Percentiles rank a stretch among this genome's conserved stretches.
Evolutionary conservation across 1,139 yeast genomes (phyloP).

Genomic region (Taiozyma sp.): DNA sequence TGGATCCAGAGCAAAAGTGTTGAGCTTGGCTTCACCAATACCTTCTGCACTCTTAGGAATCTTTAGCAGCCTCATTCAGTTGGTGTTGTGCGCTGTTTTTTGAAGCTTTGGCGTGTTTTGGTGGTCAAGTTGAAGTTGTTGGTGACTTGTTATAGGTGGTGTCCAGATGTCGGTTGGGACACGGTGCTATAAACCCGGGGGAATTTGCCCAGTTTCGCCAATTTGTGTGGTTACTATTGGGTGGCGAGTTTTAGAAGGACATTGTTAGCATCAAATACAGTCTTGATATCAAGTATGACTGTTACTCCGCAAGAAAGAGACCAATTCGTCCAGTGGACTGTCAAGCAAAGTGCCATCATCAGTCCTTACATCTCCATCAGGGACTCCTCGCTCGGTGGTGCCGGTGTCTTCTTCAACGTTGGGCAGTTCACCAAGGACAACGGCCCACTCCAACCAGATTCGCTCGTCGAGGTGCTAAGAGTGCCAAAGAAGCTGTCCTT

Average conservation of each 20-base stretch:
- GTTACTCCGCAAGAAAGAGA: not conserved
- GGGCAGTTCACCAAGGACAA: slow-evolving; percentile 1
- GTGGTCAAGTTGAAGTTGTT: too few relatives aligned
- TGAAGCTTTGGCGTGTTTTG: too few relatives aligned
- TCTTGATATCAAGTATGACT: not conserved
- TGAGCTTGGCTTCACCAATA: slow-evolving; percentile 6
- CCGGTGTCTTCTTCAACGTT: slow-evolving; percentile 26
- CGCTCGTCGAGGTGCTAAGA: slow-evolving; percentile 29
- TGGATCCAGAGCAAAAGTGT: slow-evolving; percentile 24
- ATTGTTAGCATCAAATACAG: not conserved
- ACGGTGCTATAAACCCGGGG: not conserved
- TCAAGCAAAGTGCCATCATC: slow-evolving; percentile 6
- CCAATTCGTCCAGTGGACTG: slow-evolving; percentile 15
- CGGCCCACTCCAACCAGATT: slow-evolving; percentile 10
- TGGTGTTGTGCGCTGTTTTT: not conserved
- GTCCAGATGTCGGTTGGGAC: not conserved
- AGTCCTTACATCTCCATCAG: slow-evolving; percentile 11
- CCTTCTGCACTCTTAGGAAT: slow-evolving; percentile 23
- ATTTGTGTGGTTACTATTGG: too few relatives aligned
- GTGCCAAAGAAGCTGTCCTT: slow-evolving; percentile 31
- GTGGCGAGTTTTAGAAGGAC: too few relatives aligned
- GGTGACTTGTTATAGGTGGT: not conserved
- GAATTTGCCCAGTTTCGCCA: not conserved
- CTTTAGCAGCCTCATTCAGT: slow-evolving; percentile 30
- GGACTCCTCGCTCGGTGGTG: slow-evolving; percentile 22